Conservation (phyloP, 83 land plant species). For the Larix sibirica region DNA sequence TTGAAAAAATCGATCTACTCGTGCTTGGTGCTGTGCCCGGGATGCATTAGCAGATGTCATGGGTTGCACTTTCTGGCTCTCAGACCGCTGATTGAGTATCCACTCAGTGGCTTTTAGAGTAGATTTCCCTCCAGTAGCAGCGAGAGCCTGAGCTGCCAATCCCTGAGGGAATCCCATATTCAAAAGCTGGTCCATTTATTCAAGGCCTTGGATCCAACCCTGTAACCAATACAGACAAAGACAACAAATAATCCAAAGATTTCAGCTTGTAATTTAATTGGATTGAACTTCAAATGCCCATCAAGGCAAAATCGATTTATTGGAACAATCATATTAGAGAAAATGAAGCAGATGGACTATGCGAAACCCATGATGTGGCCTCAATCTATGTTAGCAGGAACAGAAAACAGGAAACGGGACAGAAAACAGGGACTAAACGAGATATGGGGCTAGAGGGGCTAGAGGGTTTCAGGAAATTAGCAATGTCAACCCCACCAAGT, state of each 20-base stretch:
- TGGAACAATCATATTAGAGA: background rate
- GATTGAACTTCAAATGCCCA: background rate
- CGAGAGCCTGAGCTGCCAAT: slow-evolving; percentile 75
- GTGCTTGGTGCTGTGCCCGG: slow-evolving; percentile 11
- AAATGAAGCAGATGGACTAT: background rate
- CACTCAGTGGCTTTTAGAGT: slow-evolving; percentile 74
- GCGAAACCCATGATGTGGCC: background rate
- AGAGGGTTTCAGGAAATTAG: no score
- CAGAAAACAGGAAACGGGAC: background rate
- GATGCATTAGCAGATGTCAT: background rate
- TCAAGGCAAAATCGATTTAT: background rate
- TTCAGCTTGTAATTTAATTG: background rate
- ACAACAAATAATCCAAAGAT: background rate
- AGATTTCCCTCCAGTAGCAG: slow-evolving; percentile 85
- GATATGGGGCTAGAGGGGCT: no score
- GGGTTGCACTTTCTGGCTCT: background rate
- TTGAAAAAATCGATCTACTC: slow-evolving; percentile 16
- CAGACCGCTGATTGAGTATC: slow-evolving; percentile 58
- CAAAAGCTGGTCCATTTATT: slow-evolving; percentile 58
- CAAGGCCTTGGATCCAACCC: slow-evolving; percentile 1
- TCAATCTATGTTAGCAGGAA: background rate
- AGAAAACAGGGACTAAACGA: no score
- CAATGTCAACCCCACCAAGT: no score
- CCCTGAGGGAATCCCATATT: slow-evolving; percentile 83
- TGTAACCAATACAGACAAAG: background rate